These are phyloP conservation scores for Bathelium albidoporum DNA, from an alignment of 495 filamentous ascomycete genomes.

Conservation along the genomic window DNA sequence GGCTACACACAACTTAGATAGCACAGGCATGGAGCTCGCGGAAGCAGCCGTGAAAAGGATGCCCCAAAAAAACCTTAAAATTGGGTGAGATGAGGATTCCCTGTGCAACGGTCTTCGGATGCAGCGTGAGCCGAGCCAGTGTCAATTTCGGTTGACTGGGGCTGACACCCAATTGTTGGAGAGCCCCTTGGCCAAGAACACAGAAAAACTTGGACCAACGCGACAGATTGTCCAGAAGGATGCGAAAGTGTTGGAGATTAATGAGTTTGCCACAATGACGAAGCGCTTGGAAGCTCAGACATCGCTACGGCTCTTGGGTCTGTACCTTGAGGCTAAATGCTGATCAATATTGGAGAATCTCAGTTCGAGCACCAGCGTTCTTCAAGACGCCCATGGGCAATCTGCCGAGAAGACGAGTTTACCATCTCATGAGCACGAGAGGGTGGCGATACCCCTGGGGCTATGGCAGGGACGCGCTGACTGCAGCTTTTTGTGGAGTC, in stretches of 20 bases:
- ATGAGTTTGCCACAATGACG: neutral
- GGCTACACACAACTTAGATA: neutral
- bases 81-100: neutral
- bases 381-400: neutral
- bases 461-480: neutral
- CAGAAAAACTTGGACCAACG: neutral
- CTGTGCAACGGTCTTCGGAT: neutral
- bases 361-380: neutral
- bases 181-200: neutral
- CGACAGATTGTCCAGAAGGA: neutral
- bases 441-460: neutral
- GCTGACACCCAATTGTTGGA: neutral
- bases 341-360: neutral
- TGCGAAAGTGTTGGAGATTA: neutral
- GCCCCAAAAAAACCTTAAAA: neutral
- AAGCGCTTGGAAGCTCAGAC: neutral
- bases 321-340: neutral
- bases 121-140: neutral
- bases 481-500: neutral
- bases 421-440: neutral
- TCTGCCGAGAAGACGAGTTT: neutral
- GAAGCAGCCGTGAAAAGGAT: neutral
- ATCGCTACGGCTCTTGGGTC: neutral
- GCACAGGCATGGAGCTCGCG: neutral
- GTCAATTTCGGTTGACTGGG: neutral